Conservation (phyloP, 169 alveolate species). For the Plasmodium cynomolgi region DNA sequence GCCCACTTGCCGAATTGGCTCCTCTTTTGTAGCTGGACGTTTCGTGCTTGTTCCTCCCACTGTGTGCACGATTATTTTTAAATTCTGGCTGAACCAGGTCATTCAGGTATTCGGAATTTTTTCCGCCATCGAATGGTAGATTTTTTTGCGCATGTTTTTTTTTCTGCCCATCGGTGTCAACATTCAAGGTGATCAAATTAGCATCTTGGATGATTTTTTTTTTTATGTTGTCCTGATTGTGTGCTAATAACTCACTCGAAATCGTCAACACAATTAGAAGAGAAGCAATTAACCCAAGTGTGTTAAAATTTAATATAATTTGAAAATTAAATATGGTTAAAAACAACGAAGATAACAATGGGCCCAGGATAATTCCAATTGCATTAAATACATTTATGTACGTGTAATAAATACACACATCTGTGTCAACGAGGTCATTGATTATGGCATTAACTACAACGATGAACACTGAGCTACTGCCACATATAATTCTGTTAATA, state of each 20-base stretch:
- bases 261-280: slow-evolving; percentile 44
- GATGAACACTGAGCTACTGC: slow-evolving; percentile 72
- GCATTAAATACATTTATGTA: slow-evolving; percentile 74
- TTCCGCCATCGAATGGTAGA: not conserved
- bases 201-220: not conserved
- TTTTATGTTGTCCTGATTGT: slow-evolving; percentile 12
- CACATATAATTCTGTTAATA: slow-evolving; percentile 71
- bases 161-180: not conserved
- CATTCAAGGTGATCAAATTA: not conserved
- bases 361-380: slow-evolving; percentile 70
- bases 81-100: not conserved
- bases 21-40: not conserved
- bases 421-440: slow-evolving; percentile 64
- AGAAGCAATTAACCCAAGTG: slow-evolving; percentile 57
- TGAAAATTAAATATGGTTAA: slow-evolving; percentile 64
- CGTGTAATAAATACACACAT: slow-evolving; percentile 65
- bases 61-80: not conserved
- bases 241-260: slow-evolving; percentile 44
- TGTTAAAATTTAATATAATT: slow-evolving; percentile 64
- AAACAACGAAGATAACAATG: slow-evolving; percentile 63
- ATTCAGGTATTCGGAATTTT: not conserved
- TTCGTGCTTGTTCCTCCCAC: not conserved
- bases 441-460: slow-evolving; percentile 74
- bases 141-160: not conserved
- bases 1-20: not conserved